phyloP scores from a whole-genome alignment of 192 early-diverging fungal species.

The Backusella sp. region DNA sequence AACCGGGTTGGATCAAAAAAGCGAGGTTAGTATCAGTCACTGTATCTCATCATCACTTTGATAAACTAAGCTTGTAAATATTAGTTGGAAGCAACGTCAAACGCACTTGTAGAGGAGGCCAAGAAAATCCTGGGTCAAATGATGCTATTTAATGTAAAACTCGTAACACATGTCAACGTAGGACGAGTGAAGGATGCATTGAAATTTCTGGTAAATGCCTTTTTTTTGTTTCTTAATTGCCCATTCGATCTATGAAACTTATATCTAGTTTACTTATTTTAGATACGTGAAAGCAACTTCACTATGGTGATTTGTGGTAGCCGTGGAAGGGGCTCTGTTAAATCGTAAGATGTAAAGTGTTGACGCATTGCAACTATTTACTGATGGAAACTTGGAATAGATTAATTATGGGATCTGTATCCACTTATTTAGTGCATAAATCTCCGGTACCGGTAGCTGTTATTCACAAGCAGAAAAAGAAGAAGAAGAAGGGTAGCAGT shows the following conservation, averaged over 20 bases:
- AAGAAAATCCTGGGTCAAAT: slow-evolving; percentile 26
- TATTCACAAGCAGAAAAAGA: slow-evolving; percentile 41
- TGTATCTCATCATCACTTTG: neutral
- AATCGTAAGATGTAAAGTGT: slow-evolving; percentile 31
- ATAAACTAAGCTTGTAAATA: neutral
- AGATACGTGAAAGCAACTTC: slow-evolving; percentile 43
- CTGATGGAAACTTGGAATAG: slow-evolving; percentile 10
- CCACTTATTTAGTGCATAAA: slow-evolving; percentile 54
- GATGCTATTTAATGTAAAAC: slow-evolving; percentile 38
- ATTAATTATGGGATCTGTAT: slow-evolving; percentile 48
- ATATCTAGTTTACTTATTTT: neutral
- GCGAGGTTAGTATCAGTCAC: slow-evolving; percentile 21
- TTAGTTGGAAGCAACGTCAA: slow-evolving; percentile 22
- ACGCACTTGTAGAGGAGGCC: slow-evolving; percentile 18
- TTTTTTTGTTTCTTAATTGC: neutral
- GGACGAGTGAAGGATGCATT: slow-evolving; percentile 34
- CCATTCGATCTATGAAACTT: neutral
- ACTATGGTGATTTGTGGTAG: slow-evolving; percentile 50
- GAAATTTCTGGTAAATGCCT: slow-evolving; percentile 22
- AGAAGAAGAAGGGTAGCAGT: slow-evolving; percentile 34
- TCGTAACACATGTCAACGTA: slow-evolving; percentile 18
- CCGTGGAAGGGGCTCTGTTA: slow-evolving; percentile 43
- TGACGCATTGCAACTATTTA: neutral
- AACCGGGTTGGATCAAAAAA: slow-evolving; percentile 15
- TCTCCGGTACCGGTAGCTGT: slow-evolving; percentile 52